Base-by-base conservation (phyloP, 345 rosid species). In the Linum tenue region DNA sequence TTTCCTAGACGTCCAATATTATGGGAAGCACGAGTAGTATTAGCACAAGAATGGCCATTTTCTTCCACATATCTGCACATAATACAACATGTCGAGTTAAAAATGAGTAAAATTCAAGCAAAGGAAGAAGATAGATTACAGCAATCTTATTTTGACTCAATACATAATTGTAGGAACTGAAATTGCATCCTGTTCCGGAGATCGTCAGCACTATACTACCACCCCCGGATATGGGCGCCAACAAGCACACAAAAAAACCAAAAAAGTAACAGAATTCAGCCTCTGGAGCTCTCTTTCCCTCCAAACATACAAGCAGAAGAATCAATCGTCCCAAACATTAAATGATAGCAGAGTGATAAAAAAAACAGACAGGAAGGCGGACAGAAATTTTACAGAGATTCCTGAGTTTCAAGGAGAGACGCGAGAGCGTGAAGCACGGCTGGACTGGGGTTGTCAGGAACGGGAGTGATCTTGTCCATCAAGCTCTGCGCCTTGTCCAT, bases 361-460 rank as follows among this genome's bases (percentile, higher is more conserved):
- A 22, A 41, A 65, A 51, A 53, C 9, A 57, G 44, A 48, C 14
- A 10, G 53, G 14, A 48, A 4, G 44, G 44, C 7, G 44, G 7
- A 41, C 3, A 1, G 44, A 4, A 41, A 48, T 48, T 22, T 22
- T 80, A 94, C 99, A 78, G 72, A 60, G 86, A 72, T 83, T 94
- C 99, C 71, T 94, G 92, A 38, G 85, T 69, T 74, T 94, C 97
- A 15, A 94, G 87, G 60, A 94, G 82, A 38, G 86, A 83, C 15
- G 96, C 74, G 37, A 94, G 95, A 12, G 96, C 89, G 66, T 90
- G 97, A 22, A 94, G 92, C 10, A 80, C 66, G 6, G 70, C 57
- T 64, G 96, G 84, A 70, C 73, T 90, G 79, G 99, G 99, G 79
- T 80, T 90, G 67, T 90, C 89, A 8, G 88, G 82, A 41, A 74